Evolutionary conservation across 352 stramenopile genomes (phyloP), one percentile per base, ranked within the genome.

Genomic region (Pilasporangium apinafurcum): DNA sequence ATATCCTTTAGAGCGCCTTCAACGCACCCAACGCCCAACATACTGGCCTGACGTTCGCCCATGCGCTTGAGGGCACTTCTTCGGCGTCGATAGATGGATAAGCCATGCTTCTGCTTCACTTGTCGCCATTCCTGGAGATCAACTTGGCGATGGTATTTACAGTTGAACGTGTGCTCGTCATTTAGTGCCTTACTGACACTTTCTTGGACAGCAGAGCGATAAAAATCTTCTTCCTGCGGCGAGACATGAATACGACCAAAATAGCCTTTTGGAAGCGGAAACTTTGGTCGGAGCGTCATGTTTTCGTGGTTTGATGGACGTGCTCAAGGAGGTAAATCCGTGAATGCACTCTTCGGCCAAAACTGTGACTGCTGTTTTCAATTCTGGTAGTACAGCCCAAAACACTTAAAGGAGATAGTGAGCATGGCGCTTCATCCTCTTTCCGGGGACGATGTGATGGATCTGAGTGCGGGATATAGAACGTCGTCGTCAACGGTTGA

Each of bases 1-100:
- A 78, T 26, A 28, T 78, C 65, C 26, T 83, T 62, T n/a, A 83
- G 60, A 9, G 68, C 62, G 8, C 70, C 70, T 13, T 67, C 50
- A 14, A 81, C 55, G 21, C 55, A 40, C 7, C 67, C 67, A 8
- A 79, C 48, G 21, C 62, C 65, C 12, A 72, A 58, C 45, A 84
- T 64, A 0, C 34, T 66, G 20, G 60, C 60, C 12, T 49, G n/a
- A n/a, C n/a, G n/a, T n/a, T n/a, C n/a, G n/a, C n/a, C n/a, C n/a
- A n/a, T n/a, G 12, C 24, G 24, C 8, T 37, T 48, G 8, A 48
- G 18, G 0, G 30, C 16, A 20, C 28, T 38, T n/a, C 18, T 25
- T 20, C 59, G 60, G 2, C 54, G 56, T 29, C 59, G 50, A 38
- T 63, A 79, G 14, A 83, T 55, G 27, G 62, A 60, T n/a, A 83